Conservation (phyloP, 148 eudicot species). For the Camellia japonica region DNA sequence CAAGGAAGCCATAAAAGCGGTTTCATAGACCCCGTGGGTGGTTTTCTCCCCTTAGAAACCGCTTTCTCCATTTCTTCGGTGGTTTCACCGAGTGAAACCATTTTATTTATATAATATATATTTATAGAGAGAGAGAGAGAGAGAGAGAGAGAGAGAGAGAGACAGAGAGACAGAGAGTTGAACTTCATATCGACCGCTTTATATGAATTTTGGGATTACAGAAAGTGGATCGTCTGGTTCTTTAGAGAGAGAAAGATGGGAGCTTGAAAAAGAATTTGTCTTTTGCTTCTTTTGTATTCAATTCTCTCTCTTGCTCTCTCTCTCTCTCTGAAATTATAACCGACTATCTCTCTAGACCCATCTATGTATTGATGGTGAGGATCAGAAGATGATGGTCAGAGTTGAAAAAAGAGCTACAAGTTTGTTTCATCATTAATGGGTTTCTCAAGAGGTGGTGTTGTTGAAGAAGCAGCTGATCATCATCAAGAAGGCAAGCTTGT, state of each 20-base stretch:
- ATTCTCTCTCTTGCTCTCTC: conserved; percentile 29
- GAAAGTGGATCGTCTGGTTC: conserved; percentile 29
- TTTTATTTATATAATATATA: conserved; percentile 9
- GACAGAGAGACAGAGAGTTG: conserved; percentile 8
- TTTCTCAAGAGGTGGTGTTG: conserved; percentile 14
- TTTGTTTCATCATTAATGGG: conserved; percentile 13
- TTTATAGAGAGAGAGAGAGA: conserved; percentile 4
- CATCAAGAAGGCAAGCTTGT: conserved; percentile 20
- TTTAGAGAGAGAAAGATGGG: conserved; percentile 19
- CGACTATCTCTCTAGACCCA: conserved; percentile 21
- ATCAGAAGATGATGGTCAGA: conserved; percentile 4
- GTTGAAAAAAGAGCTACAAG: conserved; percentile 1
- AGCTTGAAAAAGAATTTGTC: conserved; percentile 30
- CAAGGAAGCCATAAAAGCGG: conserved; percentile 19
- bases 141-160: conserved; percentile 22
- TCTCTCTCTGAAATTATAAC: conserved; percentile 13
- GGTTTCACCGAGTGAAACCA: conserved; percentile 29
- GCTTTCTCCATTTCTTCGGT: conserved; percentile 14
- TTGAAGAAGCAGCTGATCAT: conserved; percentile 23
- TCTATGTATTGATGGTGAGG: not conserved
- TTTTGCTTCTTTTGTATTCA: conserved; percentile 44
- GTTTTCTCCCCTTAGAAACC: not conserved
- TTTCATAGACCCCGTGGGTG: conserved; percentile 7
- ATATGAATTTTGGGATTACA: conserved; percentile 17
- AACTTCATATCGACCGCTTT: conserved; percentile 31